Conservation (phyloP, 2,329 filamentous ascomycete genomes). For the Furcasterigmium furcatum region DNA sequence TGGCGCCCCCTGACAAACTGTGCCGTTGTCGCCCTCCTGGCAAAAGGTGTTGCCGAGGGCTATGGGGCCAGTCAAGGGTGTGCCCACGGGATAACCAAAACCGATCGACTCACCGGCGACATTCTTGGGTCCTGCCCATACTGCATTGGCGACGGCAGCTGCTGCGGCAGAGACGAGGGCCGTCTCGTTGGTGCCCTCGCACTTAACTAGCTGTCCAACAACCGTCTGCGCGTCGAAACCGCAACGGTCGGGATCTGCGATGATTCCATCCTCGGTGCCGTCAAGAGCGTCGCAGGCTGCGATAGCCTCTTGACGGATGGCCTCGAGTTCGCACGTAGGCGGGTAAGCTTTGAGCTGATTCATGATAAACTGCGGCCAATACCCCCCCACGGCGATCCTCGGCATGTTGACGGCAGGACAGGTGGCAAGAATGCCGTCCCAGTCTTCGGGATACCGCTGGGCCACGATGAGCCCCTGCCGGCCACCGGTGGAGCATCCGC, state of each 20-base stretch:
- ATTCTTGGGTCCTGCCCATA: no score
- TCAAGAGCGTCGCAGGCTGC: slow-evolving; percentile 11
- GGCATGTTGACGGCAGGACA: slow-evolving; percentile 37
- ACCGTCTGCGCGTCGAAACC: slow-evolving; percentile 3
- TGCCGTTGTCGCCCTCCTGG: no score
- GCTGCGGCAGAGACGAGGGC: no score
- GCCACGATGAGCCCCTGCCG: slow-evolving; percentile 51
- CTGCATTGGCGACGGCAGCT: no score
- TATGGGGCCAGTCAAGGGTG: no score
- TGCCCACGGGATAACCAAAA: no score
- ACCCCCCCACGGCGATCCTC: slow-evolving; percentile 1
- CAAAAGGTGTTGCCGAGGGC: no score
- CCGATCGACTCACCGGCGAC: no score
- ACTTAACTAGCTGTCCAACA: not conserved
- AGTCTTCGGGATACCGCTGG: slow-evolving; percentile 48
- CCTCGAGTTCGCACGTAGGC: slow-evolving; percentile 31
- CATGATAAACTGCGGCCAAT: slow-evolving; percentile 7
- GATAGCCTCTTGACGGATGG: slow-evolving; percentile 21
- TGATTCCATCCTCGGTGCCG: slow-evolving; percentile 7
- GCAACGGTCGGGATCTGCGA: slow-evolving; percentile 7
- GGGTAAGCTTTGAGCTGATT: slow-evolving; percentile 4
- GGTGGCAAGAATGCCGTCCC: slow-evolving; percentile 49
- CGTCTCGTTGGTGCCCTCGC: no score
- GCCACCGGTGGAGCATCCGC: slow-evolving; percentile 53
- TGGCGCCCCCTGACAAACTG: no score